phyloP scores from a whole-genome alignment of 202 grass and related monocot species.

The Carex sylvatica region DNA sequence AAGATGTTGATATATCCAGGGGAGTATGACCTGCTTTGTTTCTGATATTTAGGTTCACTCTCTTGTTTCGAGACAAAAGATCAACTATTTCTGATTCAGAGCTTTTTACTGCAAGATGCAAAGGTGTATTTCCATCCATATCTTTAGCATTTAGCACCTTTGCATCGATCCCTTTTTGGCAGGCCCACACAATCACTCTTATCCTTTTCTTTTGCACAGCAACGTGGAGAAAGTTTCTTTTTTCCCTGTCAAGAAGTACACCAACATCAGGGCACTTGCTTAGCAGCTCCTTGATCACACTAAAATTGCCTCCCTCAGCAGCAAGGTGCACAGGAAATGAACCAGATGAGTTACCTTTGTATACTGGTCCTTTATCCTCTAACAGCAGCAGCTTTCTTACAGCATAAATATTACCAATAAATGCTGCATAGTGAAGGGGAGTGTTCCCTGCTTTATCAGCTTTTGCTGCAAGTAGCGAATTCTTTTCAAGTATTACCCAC shows the following conservation, averaged over 20 bases:
- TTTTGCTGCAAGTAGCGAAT: conserved; percentile 20
- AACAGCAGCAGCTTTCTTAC: conserved; percentile 20
- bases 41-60: neutral
- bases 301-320: neutral
- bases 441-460: conserved; percentile 21
- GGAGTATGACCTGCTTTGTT: neutral
- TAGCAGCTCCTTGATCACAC: conserved; percentile 2
- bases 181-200: neutral
- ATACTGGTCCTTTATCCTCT: neutral
- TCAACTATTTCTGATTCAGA: neutral
- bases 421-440: conserved; percentile 43
- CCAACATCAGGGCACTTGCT: neutral
- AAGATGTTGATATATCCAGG: neutral
- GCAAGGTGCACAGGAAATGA: conserved; percentile 42
- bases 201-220: conserved; percentile 3
- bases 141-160: conserved; percentile 20
- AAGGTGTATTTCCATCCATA: conserved; percentile 25
- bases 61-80: neutral
- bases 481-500: conserved; percentile 23
- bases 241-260: conserved; percentile 12
- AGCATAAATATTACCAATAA: neutral
- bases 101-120: conserved; percentile 20
- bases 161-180: neutral
- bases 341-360: neutral
- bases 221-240: conserved; percentile 36